These are phyloP conservation scores for Botryotinia convoluta DNA, from an alignment of 2,329 filamentous ascomycete species.

Conservation along the genomic window DNA sequence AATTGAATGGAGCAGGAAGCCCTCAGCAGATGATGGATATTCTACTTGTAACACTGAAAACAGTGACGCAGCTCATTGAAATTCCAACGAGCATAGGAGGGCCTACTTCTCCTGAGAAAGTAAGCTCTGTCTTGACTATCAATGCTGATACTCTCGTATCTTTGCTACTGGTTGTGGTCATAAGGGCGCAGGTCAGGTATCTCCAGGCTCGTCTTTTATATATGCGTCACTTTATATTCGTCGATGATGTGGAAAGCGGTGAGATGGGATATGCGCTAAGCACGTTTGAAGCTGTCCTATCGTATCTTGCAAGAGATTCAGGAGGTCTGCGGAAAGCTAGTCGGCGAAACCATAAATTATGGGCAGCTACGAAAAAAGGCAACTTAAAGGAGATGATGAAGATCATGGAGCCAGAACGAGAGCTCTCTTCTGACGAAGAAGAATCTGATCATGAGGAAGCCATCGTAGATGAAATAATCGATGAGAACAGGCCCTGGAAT, in stretches of 20 bases:
- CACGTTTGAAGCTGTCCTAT: constrained; percentile 90
- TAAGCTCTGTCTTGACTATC: constrained; percentile 57
- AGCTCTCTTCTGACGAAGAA: constrained; percentile 34
- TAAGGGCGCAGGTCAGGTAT: constrained; percentile 82
- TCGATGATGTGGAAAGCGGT: constrained; percentile 94
- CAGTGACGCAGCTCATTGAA: constrained; percentile 67
- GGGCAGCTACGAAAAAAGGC: constrained; percentile 81
- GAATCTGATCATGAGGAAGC: constrained; percentile 39
- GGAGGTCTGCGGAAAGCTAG: constrained; percentile 79
- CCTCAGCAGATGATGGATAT: constrained; percentile 42
- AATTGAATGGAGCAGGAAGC: constrained; percentile 66
- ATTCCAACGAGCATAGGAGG: constrained; percentile 41
- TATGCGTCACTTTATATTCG: constrained; percentile 96
- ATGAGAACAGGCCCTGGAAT: constrained; percentile 42
- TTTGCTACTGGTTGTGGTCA: constrained; percentile 85
- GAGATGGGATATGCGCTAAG: constrained; percentile 95
- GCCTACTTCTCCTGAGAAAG: constrained; percentile 39
- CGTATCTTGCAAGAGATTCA: constrained; percentile 82
- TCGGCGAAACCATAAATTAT: constrained; percentile 78
- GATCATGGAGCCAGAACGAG: constrained; percentile 70
- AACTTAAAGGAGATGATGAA: constrained; percentile 70
- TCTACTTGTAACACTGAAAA: constrained; percentile 59
- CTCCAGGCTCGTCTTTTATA: constrained; percentile 88
- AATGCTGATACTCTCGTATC: constrained; percentile 90
- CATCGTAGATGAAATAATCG: constrained; percentile 46